Base-by-base conservation (phyloP, 78 protist genomes). In the Speleostelium caveatum region DNA sequence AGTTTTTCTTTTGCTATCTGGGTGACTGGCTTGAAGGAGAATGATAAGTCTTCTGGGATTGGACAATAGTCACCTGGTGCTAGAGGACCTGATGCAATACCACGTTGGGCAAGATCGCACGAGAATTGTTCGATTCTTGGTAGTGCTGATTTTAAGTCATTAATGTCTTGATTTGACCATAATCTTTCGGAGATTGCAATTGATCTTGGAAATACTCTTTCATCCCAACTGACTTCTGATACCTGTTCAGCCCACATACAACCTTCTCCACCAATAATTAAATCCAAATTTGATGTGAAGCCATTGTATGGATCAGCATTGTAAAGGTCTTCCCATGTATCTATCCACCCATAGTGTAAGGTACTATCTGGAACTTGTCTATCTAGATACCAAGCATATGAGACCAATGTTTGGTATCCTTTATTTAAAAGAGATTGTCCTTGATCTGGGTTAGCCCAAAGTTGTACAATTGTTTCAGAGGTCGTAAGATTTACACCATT, bases 321-420 rank as follows among this genome's bases (percentile, higher is more conserved):
- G 26, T 77, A 77, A 58, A 77, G 65, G 55, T 85, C 91, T 68
- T 85, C 77, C 91, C 91, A 85, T 45, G 91, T 85, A 36, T 73
- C 91, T 63, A 67, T 71, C 91, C 91, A 85, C 55, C 63, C 91
- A 36, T 85, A 73, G 42, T 77, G 87, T 51, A 49, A 51, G 19
- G 42, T 65, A 33, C 63, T 49, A 32, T 61, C 60, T 63, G 87
- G 87, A 22, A 61, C 62, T 51, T 77, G 87, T 24, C 65, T 77
- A 35, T 77, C 87, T 3, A 77, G 58, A 49, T 77, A 77, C 61
- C 71, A 77, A 3, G 91, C 77, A 36, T 49, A 61, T 21, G 91
- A 66, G 3, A 69, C 79, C 0, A 85, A 0, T 42, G 79, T 32
- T 33, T 72, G 66, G 62, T 38, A 72, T 33, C 91, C 91, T 12